Conservation (phyloP, 257 asterid species). For the Fraxinus cuspidata region DNA sequence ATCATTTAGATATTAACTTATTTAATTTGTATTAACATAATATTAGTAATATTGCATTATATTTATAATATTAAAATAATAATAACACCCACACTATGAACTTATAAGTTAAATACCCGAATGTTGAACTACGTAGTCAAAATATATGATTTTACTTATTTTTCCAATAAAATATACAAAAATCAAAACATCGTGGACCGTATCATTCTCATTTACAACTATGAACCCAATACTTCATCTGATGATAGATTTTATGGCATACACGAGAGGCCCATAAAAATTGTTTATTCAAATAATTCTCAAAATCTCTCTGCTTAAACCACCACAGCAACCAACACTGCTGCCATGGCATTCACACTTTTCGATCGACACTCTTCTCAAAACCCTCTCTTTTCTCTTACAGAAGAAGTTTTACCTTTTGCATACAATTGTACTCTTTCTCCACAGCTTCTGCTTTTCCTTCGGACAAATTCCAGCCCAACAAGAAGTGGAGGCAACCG, state of each 20-base stretch:
- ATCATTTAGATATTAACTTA: too few species aligned
- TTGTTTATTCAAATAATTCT: background rate
- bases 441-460: slow-evolving; percentile 23
- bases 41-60: too few species aligned
- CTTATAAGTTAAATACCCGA: too few species aligned
- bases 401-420: slow-evolving; percentile 33
- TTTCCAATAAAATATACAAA: too few species aligned
- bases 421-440: slow-evolving; percentile 32
- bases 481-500: slow-evolving; percentile 42
- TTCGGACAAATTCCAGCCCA: slow-evolving; percentile 19
- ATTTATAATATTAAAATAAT: too few species aligned
- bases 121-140: too few species aligned
- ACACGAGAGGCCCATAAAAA: background rate
- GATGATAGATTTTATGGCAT: background rate
- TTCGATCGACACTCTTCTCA: slow-evolving; percentile 48
- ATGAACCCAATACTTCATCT: background rate
- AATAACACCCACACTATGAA: too few species aligned
- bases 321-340: background rate
- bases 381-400: slow-evolving; percentile 43
- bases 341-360: slow-evolving; percentile 56
- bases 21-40: too few species aligned
- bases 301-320: background rate
- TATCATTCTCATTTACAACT: background rate
- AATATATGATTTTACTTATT: too few species aligned
- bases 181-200: too few species aligned